These are phyloP conservation scores for Gynochthodes officinalis DNA, from an alignment of 257 asterid genomes.

Conservation along the genomic window DNA sequence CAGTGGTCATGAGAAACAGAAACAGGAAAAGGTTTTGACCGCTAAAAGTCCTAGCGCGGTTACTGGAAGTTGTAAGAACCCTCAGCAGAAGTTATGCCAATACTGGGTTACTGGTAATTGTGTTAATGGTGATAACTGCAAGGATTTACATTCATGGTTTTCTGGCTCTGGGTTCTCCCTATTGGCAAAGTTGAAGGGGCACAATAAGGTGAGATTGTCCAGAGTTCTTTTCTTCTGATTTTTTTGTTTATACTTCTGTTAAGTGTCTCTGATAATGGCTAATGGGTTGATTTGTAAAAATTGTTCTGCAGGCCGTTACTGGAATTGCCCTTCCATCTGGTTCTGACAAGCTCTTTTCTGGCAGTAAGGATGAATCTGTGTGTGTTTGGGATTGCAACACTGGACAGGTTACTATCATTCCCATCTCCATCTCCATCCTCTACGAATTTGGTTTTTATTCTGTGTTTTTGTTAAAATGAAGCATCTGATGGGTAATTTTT, in stretches of 20 bases:
- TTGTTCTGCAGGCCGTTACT: conserved; percentile 1
- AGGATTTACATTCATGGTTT: conserved; percentile 11
- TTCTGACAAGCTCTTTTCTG: conserved; percentile 2
- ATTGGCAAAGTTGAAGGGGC: conserved; percentile 53
- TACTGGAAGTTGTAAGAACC: conserved; percentile 15
- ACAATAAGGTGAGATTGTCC: conserved; percentile 48
- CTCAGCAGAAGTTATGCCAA: conserved; percentile 16
- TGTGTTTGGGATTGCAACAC: conserved; percentile 7
- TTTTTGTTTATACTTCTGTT: background rate
- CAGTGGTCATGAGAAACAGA: background rate
- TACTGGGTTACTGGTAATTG: conserved; percentile 7
- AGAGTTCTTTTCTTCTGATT: background rate
- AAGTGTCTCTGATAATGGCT: conserved; percentile 18
- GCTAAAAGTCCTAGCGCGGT: too few relatives aligned
- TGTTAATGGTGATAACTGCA: conserved; percentile 12
- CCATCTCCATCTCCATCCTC: too few relatives aligned
- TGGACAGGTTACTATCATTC: background rate
- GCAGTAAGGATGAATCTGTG: background rate
- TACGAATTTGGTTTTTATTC: too few relatives aligned
- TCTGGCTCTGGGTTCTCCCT: conserved; percentile 29
- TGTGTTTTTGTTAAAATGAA: too few relatives aligned
- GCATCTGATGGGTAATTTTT: too few relatives aligned
- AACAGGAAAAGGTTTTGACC: too few relatives aligned
- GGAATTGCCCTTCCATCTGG: conserved; percentile 2
- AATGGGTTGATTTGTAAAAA: background rate